Evolutionary conservation across 2,329 filamentous ascomycete species (phyloP), one percentile per base, ranked within the genome.

Genomic region (Ophiocordyceps camponoti-rufipedis): DNA sequence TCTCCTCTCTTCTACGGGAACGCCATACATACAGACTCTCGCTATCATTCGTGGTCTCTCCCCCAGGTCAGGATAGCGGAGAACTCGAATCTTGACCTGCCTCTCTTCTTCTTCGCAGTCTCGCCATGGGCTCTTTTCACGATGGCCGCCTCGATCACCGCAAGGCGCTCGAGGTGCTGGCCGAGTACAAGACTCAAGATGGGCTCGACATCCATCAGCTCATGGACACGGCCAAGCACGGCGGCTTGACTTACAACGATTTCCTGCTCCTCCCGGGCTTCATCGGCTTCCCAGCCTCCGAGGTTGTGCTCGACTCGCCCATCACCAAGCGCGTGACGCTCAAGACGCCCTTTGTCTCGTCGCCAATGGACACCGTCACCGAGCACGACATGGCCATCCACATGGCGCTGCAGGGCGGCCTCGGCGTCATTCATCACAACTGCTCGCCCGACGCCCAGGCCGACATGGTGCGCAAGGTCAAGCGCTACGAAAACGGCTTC

Each of bases 321-420:
- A 75, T 98, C 57, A 98, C 91, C 55, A 94, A 93, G 77, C 80
- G 86, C 58, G 94, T 98, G 66, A 80, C 85, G 33, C 74, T 98
- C 62, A 98, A 95, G 77, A 93, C 88, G 7, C 91, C 91, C 49
- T 88, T 98, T 59, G 78, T 96, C 53, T 98, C 91, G 42, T 96
- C 91, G 38, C 91, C 93, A 58, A 98, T 98, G 91, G 91, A 98
- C 70, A 98, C 91, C 10, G 91, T 98, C 62, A 98, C 93, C 41
- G 91, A 98, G 71, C 85, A 94, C 69, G 89, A 94, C 64, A 98
- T 98, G 93, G 93, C 91, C 52, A 96, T 98, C 57, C 85, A 95
- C 69, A 94, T 93, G 75, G 85, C 85, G 45, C 74, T 91, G 31
- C 82, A 91, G 60, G 85, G 85, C 56, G 85, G 85, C 58, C 72